Conservation (phyloP, 805 yeast species). For the Cyberlindnera maclurae region DNA sequence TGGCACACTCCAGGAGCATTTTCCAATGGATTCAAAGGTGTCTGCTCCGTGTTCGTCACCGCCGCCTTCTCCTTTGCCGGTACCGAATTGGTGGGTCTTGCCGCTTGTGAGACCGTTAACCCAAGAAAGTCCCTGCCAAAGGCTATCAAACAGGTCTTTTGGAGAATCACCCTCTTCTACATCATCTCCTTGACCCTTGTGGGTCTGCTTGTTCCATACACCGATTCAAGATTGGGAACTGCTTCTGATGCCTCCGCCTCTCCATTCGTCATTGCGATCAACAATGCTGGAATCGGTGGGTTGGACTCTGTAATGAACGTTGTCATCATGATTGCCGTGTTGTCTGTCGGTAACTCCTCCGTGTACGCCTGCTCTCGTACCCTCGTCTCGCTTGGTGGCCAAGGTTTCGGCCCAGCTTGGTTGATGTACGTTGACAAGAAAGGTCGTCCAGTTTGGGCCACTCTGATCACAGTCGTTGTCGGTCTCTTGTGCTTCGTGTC, state of each 20-base stretch:
- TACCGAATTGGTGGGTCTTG: constrained; percentile 50
- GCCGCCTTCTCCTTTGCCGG: constrained; percentile 69
- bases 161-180: constrained; percentile 72
- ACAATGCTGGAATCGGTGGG: constrained; percentile 51
- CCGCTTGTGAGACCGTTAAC: constrained; percentile 40
- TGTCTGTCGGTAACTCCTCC: constrained; percentile 40
- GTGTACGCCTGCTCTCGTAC: constrained; percentile 52
- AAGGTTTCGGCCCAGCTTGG: constrained; percentile 43
- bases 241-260: constrained; percentile 60
- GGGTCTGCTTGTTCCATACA: constrained; percentile 71
- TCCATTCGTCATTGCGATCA: constrained; percentile 76
- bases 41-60: constrained; percentile 50
- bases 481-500: constrained; percentile 58
- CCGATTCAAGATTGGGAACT: constrained; percentile 39
- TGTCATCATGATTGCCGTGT: constrained; percentile 52
- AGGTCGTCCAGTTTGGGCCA: constrained; percentile 51
- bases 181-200: constrained; percentile 46
- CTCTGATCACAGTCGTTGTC: constrained; percentile 33
- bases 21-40: constrained; percentile 43
- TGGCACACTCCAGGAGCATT: constrained; percentile 61
- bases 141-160: constrained; percentile 48
- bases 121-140: constrained; percentile 43
- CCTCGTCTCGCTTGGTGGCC: constrained; percentile 42
- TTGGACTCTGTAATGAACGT: constrained; percentile 58
- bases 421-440: constrained; percentile 39